These are phyloP conservation scores for Cantharellus cinnabarinus DNA, from an alignment of 768 basidiomycete species.

Conservation along the genomic window DNA sequence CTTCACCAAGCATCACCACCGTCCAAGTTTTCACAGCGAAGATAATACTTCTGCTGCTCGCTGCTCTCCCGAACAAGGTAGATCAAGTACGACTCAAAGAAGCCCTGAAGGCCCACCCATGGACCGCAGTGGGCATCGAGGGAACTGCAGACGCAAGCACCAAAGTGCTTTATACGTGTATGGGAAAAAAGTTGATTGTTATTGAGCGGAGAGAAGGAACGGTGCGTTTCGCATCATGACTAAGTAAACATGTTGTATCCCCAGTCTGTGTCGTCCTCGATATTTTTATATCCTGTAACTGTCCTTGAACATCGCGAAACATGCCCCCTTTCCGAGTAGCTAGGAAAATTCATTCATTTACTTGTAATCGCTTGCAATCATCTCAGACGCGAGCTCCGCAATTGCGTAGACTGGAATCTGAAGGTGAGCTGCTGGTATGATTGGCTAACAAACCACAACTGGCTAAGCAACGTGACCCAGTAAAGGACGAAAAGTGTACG, in stretches of 20 bases:
- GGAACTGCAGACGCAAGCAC: neutral
- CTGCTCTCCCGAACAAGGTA: neutral
- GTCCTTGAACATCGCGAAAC: no score
- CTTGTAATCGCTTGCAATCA: neutral
- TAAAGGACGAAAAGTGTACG: neutral
- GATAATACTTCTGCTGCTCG: conserved; percentile 1
- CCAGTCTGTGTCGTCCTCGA: no score
- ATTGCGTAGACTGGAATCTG: neutral
- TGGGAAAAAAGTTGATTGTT: conserved; percentile 5
- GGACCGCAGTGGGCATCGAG: neutral
- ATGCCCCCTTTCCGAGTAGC: no score
- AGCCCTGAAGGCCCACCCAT: neutral
- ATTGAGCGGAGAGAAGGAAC: conserved; percentile 3
- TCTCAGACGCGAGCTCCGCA: neutral
- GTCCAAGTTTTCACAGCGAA: conserved; percentile 3
- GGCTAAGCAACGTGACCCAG: neutral
- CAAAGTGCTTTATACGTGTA: conserved; percentile 4
- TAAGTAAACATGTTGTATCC: no score
- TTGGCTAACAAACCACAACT: neutral
- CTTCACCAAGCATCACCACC: neutral
- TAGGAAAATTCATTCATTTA: neutral
- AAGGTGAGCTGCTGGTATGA: neutral
- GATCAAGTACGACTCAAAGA: conserved; percentile 1
- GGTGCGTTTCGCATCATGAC: neutral
- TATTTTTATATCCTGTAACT: no score